These are phyloP conservation scores for Ophiostoma sp. DNA, from an alignment of 2,329 filamentous ascomycete species.

Conservation along the genomic window DNA sequence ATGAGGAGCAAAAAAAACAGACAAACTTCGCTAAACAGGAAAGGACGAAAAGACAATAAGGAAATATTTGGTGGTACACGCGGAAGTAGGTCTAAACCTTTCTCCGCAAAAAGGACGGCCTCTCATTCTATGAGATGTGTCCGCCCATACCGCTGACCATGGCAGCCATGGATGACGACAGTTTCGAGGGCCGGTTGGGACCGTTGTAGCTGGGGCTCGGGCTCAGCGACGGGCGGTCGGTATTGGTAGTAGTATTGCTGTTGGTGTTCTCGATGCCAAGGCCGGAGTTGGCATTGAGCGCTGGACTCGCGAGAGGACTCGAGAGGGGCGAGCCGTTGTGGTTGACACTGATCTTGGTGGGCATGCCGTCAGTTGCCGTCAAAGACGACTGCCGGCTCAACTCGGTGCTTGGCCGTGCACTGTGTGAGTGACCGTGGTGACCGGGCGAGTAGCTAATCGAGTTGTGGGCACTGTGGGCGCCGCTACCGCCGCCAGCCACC, in stretches of 20 bases:
- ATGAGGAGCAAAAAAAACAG: not conserved
- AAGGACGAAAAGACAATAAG: not conserved
- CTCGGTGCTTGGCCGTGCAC: slow-evolving; percentile 5
- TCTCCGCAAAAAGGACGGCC: not conserved
- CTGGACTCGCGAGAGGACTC: slow-evolving; percentile 20
- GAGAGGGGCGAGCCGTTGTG: slow-evolving; percentile 15
- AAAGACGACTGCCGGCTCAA: slow-evolving; percentile 6
- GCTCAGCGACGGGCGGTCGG: not conserved
- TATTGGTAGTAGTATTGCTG: not conserved
- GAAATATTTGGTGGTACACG: slow-evolving; percentile 2
- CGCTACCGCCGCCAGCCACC: slow-evolving; percentile 5
- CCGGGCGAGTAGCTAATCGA: slow-evolving; percentile 5
- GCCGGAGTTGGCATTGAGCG: not conserved
- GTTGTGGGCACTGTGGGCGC: slow-evolving; percentile 13
- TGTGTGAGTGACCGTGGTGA: slow-evolving; percentile 7
- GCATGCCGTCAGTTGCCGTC: not conserved
- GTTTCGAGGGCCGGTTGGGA: slow-evolving; percentile 22
- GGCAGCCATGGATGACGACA: slow-evolving; percentile 28
- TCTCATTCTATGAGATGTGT: slow-evolving; percentile 19
- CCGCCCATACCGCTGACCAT: slow-evolving; percentile 29
- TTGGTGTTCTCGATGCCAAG: slow-evolving; percentile 1
- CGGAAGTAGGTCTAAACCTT: not conserved
- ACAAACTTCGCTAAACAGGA: not conserved
- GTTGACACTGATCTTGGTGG: slow-evolving; percentile 14
- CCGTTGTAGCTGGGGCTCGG: not conserved